Evolutionary conservation across 2,329 filamentous ascomycete genomes (phyloP).

Genomic region (Calycina herbarum): DNA sequence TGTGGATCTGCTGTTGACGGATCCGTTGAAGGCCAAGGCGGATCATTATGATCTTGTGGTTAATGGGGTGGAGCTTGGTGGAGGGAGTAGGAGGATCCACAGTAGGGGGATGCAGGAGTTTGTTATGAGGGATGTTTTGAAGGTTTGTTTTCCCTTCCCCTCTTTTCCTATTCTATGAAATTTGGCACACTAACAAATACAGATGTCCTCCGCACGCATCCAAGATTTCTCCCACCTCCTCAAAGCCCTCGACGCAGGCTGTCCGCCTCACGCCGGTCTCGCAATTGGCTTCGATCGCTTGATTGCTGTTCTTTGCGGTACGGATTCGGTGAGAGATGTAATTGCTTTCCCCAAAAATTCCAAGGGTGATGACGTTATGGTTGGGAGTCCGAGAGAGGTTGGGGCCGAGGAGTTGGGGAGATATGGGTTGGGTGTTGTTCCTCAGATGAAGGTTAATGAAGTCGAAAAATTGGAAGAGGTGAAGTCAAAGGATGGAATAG

Average conservation of each 20-base stretch:
- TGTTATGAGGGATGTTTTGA: constrained; percentile 78
- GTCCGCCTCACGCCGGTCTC: constrained; percentile 92
- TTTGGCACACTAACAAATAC: constrained; percentile 7
- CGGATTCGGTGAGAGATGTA: constrained; percentile 80
- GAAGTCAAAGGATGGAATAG: background rate
- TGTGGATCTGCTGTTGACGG: constrained; percentile 68
- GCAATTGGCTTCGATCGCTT: constrained; percentile 90
- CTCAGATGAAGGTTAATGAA: background rate
- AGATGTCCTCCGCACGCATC: constrained; percentile 57
- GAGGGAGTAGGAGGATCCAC: constrained; percentile 91
- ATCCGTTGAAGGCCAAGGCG: constrained; percentile 72
- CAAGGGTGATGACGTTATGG: constrained; percentile 82
- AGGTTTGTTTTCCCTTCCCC: constrained; percentile 39
- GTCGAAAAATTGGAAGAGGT: background rate
- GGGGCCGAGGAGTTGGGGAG: constrained; percentile 49
- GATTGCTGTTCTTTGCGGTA: constrained; percentile 75
- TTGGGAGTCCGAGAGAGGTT: constrained; percentile 72
- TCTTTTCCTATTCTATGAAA: too few relatives aligned
- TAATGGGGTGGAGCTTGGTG: constrained; percentile 92
- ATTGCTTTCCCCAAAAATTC: constrained; percentile 97
- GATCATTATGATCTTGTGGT: constrained; percentile 96
- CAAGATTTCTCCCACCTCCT: constrained; percentile 83
- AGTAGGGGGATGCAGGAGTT: constrained; percentile 79
- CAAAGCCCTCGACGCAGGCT: constrained; percentile 77
- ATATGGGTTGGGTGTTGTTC: constrained; percentile 30